Base-by-base conservation (phyloP, 371 early-diverging fungal genomes). In the Batkoa obscura region DNA sequence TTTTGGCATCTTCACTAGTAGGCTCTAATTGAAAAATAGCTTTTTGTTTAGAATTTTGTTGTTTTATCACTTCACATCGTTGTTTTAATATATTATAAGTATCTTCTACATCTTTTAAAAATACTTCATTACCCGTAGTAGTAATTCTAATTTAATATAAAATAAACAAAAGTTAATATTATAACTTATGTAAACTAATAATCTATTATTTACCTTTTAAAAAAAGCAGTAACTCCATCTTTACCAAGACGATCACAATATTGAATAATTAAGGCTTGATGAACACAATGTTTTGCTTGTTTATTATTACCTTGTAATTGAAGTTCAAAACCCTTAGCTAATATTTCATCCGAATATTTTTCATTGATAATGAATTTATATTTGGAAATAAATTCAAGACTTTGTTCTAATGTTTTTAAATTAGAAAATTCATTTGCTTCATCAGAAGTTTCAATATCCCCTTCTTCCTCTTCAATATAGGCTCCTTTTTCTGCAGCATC, bases 151-250 rank as follows among this genome's bases (percentile, higher is more conserved):
- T 59, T 66, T 23, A 66, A 56, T 12, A 58, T 68, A 53, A 42
- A 60, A 17, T 62, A 65, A 4, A 39, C 1, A 38, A 37, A 53
- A 30, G n/a, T 35, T 30, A 35, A n/a, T 9, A 15, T 3, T n/a
- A 53, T 2, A n/a, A n/a, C n/a, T n/a, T n/a, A n/a, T n/a, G n/a
- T n/a, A n/a, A n/a, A n/a, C n/a, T n/a, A n/a, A n/a, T n/a, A n/a
- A n/a, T 13, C 35, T 3, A 17, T 8, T 6, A 8, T 64, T 61
- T 70, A 81, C 81, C 83, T 79, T 43, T 72, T 64, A 66, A 90
- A 90, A 63, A 94, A 94, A n/a, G 86, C 66, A 13, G 68, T 68
- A 10, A 87, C 73, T 15, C 94, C 94, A 58, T 88, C 82, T 53
- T 73, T 66, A 41, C 93, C 92, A 38, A 92, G 73, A 45, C 83